Conservation (phyloP, 2,329 filamentous ascomycete species). For the Aspergillus aculeatinus region DNA sequence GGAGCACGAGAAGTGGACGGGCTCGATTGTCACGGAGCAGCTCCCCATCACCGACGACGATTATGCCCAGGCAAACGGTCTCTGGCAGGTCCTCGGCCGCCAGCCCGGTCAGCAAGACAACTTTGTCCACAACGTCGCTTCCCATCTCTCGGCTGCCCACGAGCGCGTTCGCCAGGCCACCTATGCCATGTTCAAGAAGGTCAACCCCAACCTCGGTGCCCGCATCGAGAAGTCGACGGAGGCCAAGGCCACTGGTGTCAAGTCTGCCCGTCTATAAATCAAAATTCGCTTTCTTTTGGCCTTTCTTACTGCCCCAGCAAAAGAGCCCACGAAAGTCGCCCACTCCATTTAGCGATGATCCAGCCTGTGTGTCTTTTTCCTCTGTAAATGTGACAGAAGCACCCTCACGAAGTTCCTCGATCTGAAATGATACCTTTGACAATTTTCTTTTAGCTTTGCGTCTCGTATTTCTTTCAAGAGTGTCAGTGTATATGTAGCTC, state of each 20-base stretch:
- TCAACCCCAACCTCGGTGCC: slow-evolving; percentile 55
- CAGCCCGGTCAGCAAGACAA: slow-evolving; percentile 60
- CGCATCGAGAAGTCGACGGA: slow-evolving; percentile 57
- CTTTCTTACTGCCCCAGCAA: too few species aligned
- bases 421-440: neutral
- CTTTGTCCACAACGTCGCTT: slow-evolving; percentile 60
- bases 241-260: slow-evolving; percentile 25
- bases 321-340: too few species aligned
- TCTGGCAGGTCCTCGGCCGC: slow-evolving; percentile 47
- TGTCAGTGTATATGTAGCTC: too few species aligned
- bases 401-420: neutral
- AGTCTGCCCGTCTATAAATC: slow-evolving; percentile 30
- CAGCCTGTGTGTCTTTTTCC: neutral
- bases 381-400: neutral
- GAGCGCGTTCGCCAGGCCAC: slow-evolving; percentile 57
- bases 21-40: slow-evolving; percentile 40
- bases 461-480: neutral
- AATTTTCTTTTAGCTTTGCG: neutral
- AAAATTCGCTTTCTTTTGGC: too few species aligned
- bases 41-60: slow-evolving; percentile 47
- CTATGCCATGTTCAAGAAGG: slow-evolving; percentile 60
- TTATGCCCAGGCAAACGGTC: slow-evolving; percentile 44
- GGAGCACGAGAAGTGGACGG: slow-evolving; percentile 47
- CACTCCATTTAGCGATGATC: too few species aligned
- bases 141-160: slow-evolving; percentile 56